phyloP scores from a whole-genome alignment of 148 eudicot species.

The Fagopyrum homotropicum region DNA sequence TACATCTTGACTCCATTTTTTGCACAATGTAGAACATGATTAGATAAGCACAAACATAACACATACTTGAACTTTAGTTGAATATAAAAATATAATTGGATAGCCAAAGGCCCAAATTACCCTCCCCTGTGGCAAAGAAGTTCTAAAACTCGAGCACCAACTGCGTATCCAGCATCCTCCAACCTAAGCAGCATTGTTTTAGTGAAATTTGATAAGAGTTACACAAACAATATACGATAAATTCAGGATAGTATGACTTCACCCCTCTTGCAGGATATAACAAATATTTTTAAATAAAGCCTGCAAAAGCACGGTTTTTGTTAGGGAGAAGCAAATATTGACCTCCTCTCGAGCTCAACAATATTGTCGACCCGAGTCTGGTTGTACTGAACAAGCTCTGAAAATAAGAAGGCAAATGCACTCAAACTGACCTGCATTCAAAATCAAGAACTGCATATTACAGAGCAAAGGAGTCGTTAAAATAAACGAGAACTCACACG shows the following conservation, averaged over 20 bases:
- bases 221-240: neutral
- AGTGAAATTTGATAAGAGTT: neutral
- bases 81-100: neutral
- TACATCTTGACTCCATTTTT: neutral
- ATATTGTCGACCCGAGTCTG: slow-evolving; percentile 98
- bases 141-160: slow-evolving; percentile 91
- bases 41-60: neutral
- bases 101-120: slow-evolving; percentile 30
- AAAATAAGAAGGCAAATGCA: slow-evolving; percentile 94
- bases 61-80: neutral
- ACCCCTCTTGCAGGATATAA: neutral
- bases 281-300: neutral
- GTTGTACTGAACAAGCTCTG: slow-evolving; percentile 95
- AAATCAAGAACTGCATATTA: slow-evolving; percentile 6
- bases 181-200: slow-evolving; percentile 34
- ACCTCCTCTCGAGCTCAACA: slow-evolving; percentile 91
- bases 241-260: neutral
- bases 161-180: slow-evolving; percentile 99
- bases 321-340: slow-evolving; percentile 6
- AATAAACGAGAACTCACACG: neutral
- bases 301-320: neutral
- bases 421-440: slow-evolving; percentile 83
- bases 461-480: neutral
- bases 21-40: neutral
- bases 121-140: slow-evolving; percentile 97